phyloP scores from a whole-genome alignment of 345 rosid species.

The Eucalyptus camaldulensis region DNA sequence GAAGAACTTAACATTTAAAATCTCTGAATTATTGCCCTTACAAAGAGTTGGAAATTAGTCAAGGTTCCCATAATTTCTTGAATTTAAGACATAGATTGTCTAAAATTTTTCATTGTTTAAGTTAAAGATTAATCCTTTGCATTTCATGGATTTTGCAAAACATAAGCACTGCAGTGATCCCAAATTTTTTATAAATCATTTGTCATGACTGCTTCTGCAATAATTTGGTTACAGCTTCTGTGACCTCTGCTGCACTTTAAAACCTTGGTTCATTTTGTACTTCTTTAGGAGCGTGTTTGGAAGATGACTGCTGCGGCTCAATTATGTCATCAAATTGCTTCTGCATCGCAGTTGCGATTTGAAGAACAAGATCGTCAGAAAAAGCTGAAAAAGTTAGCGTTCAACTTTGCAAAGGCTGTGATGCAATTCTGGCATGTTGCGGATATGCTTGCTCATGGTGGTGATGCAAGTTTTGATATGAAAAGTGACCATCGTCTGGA shows the following conservation, averaged over 20 bases:
- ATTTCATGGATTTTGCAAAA: background rate
- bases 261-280: background rate
- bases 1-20: background rate
- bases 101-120: background rate
- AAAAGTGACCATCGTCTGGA: conserved; percentile 6
- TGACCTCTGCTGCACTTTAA: background rate
- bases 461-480: conserved; percentile 8
- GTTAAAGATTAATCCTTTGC: background rate
- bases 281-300: conserved; percentile 90
- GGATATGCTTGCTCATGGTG: conserved; percentile 27
- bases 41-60: background rate
- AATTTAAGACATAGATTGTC: background rate
- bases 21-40: background rate
- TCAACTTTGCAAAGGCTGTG: conserved; percentile 63
- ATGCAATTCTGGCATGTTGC: conserved; percentile 83
- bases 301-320: conserved; percentile 95
- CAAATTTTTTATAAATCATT: background rate
- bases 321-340: conserved; percentile 65
- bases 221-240: background rate
- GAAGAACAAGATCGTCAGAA: conserved; percentile 30
- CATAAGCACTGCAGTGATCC: background rate
- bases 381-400: conserved; percentile 57
- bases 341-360: conserved; percentile 45
- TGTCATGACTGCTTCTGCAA: background rate
- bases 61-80: background rate